Conservation (phyloP, 441 rosid species). For the Mallotus japonicus region DNA sequence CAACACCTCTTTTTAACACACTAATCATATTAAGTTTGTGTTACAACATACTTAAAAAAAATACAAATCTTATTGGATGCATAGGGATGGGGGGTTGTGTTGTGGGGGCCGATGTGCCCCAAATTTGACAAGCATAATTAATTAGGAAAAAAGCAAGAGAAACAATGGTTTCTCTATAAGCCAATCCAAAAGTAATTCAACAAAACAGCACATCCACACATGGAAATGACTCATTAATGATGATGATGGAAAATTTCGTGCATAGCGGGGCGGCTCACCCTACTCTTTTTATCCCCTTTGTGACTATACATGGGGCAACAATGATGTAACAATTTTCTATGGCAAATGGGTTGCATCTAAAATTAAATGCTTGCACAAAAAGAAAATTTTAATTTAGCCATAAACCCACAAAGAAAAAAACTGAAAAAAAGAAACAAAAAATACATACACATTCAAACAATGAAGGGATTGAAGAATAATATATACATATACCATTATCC, state of each 20-base stretch:
- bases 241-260: constrained; percentile 15
- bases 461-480: background rate
- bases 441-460: background rate
- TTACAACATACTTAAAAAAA: too few relatives aligned
- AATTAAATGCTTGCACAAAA: too few relatives aligned
- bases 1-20: too few relatives aligned
- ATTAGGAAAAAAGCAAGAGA: background rate
- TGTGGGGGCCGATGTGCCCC: constrained; percentile 19
- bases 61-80: too few relatives aligned
- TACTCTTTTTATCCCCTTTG: background rate
- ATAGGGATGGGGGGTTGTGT: background rate
- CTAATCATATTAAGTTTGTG: too few relatives aligned
- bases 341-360: background rate
- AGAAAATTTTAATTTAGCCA: background rate
- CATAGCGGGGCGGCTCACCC: constrained; percentile 35
- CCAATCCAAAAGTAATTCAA: constrained; percentile 11
- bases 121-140: constrained; percentile 22
- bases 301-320: background rate
- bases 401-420: background rate
- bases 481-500: background rate
- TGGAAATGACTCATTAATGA: constrained; percentile 41
- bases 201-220: constrained; percentile 19
- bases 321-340: constrained; percentile 13
- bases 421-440: background rate
- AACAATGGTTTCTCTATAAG: constrained; percentile 7